phyloP scores from a whole-genome alignment of 306 rosid species.

The Carpinus fangiana region DNA sequence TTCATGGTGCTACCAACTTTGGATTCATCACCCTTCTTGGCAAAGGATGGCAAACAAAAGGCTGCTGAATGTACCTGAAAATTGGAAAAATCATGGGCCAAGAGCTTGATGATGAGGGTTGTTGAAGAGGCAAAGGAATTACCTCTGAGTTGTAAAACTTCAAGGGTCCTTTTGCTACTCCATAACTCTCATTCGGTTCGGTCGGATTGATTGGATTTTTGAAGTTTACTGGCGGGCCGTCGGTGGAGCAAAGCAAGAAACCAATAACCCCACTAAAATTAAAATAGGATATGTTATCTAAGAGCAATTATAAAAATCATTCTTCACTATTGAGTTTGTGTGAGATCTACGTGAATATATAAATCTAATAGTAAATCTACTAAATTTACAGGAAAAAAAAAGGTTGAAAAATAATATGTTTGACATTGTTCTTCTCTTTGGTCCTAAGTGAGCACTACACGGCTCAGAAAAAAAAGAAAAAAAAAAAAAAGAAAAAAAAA shows the following conservation, averaged over 20 bases:
- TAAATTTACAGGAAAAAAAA: not conserved
- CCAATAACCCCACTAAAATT: conserved; percentile 68
- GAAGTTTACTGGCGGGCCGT: conserved; percentile 62
- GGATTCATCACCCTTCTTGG: conserved; percentile 34
- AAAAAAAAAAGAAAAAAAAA: no score
- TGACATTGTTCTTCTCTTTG: no score
- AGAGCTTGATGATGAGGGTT: not conserved
- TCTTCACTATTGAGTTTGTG: no score
- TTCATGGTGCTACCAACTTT: conserved; percentile 18
- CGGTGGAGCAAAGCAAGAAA: conserved; percentile 71
- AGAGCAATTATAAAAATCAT: no score
- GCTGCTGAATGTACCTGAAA: conserved; percentile 64
- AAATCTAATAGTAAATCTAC: no score
- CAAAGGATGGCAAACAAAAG: conserved; percentile 74
- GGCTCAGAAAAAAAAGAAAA: no score
- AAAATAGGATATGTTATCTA: not conserved
- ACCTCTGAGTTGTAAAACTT: conserved; percentile 72
- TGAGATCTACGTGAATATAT: no score
- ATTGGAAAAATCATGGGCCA: not conserved
- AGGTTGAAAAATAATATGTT: no score
- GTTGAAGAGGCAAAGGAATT: not conserved
- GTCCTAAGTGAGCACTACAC: no score
- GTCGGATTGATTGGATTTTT: conserved; percentile 55
- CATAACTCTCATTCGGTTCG: conserved; percentile 31
- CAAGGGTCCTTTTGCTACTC: conserved; percentile 51